Evolutionary conservation across 2,329 filamentous ascomycete species (phyloP).

Genomic region (Xylariaceae sp.): DNA sequence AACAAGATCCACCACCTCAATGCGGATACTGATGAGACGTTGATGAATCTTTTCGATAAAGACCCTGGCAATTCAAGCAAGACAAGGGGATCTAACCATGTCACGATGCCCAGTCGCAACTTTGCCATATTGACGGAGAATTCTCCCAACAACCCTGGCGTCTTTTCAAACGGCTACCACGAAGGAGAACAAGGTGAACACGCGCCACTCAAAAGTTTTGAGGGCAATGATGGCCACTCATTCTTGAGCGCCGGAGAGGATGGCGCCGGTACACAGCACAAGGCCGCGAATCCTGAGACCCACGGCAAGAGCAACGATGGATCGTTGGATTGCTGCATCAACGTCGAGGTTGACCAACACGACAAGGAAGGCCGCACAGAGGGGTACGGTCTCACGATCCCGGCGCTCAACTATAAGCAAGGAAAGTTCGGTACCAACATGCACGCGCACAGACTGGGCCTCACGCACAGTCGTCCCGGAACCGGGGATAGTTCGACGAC

Average conservation of each 20-base stretch:
- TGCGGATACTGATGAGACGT: slow-evolving; percentile 77
- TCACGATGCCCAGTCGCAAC: slow-evolving; percentile 89
- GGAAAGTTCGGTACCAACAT: slow-evolving; percentile 29
- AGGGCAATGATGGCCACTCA: slow-evolving; percentile 61
- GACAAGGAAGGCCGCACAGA: slow-evolving; percentile 74
- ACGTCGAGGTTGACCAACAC: slow-evolving; percentile 81
- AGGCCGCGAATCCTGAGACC: slow-evolving; percentile 55
- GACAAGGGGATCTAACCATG: slow-evolving; percentile 68
- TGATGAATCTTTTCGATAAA: slow-evolving; percentile 86
- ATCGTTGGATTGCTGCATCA: slow-evolving; percentile 74
- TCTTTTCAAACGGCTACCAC: slow-evolving; percentile 22
- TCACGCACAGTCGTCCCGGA: slow-evolving; percentile 27
- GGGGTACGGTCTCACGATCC: slow-evolving; percentile 82
- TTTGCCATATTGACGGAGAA: slow-evolving; percentile 90
- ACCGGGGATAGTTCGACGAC: slow-evolving; percentile 24
- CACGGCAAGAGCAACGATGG: slow-evolving; percentile 53
- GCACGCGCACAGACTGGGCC: slow-evolving; percentile 18
- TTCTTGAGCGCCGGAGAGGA: slow-evolving; percentile 71
- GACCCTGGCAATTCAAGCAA: slow-evolving; percentile 77
- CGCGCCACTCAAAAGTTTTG: slow-evolving; percentile 23
- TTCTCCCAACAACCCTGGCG: slow-evolving; percentile 50
- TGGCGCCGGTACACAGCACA: slow-evolving; percentile 72
- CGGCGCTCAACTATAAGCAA: slow-evolving; percentile 47
- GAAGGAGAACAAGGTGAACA: slow-evolving; percentile 8
- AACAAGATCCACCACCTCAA: slow-evolving; percentile 76